Base-by-base conservation (phyloP, 129 eudicot species). In the Artemisia annua region DNA sequence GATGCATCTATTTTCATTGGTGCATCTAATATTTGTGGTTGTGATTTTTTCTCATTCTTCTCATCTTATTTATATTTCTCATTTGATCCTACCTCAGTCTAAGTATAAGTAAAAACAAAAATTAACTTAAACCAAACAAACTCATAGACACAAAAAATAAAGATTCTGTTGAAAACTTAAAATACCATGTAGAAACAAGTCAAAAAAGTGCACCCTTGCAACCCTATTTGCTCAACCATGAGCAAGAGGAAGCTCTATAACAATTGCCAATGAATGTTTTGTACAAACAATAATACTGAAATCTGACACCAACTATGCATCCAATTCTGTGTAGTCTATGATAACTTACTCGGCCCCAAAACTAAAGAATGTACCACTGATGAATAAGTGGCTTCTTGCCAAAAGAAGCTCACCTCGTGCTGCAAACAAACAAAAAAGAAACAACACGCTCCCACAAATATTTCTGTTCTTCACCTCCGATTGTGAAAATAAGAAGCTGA, bases 151-250 rank as follows among this genome's bases (percentile, higher is more conserved):
- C 44, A 35, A 1, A 39, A 39, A n/a, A n/a, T n/a, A n/a, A n/a
- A n/a, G n/a, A n/a, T n/a, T n/a, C n/a, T n/a, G n/a, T 7, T 39
- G 11, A 7, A 49, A 35, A 58, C 49, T 76, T 50, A 20, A 54
- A 54, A 49, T 60, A 77, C 70, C 63, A 20, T 18, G 70, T 43
- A 55, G 20, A 54, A 64, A 56, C 51, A 72, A 24, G 55, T 52
- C 59, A 56, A 63, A 51, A 17, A 35, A 12, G 4, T 63, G 17
- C 77, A 71, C 56, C 53, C 50, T 39, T 63, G 66, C 82, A 78
- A 64, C 53, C 82, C 67, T 53, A 55, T 78, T 52, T 24, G 72
- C 82, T 78, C 77, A 67, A 67, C 82, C n/a, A 78, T 71, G 71
- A 78, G 67, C 61, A 70, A 53, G n/a, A 78, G 26, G 46, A 8